A percentile compares a stretch with the other conserved stretches of the same genome.
Evolutionary conservation across 331 rosid species (phyloP).

Genomic region (Pyracantha coccinea): DNA sequence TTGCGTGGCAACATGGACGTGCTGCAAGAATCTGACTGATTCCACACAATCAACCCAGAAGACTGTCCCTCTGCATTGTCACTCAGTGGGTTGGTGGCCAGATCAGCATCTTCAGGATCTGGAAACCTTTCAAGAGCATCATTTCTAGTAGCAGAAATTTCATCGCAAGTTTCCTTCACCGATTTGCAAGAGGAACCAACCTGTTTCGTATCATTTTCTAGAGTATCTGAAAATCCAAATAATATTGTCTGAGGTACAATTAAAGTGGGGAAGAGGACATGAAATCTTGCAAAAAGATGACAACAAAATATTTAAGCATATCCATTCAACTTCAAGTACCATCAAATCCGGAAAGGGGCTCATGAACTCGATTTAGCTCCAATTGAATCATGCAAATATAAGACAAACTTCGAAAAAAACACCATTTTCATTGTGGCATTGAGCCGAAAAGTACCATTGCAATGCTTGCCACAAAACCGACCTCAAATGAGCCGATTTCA

Average conservation of each 20-base stretch:
- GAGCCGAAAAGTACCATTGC: neutral
- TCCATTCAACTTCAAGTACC: neutral
- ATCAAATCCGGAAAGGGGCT: neutral
- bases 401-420: neutral
- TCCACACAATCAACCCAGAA: slow-evolving; percentile 11
- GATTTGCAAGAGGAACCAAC: slow-evolving; percentile 19
- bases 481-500: neutral
- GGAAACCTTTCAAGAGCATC: slow-evolving; percentile 20
- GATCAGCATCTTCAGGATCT: slow-evolving; percentile 15
- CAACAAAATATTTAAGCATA: neutral
- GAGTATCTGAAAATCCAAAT: slow-evolving; percentile 17
- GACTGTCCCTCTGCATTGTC: slow-evolving; percentile 21
- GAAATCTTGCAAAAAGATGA: neutral
- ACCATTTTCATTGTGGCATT: neutral
- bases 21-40: slow-evolving; percentile 20
- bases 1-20: slow-evolving; percentile 26
- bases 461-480: neutral
- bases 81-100: slow-evolving; percentile 6
- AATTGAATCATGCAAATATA: neutral
- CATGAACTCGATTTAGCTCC: neutral
- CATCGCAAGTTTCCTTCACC: slow-evolving; percentile 17
- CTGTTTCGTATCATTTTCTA: slow-evolving; percentile 18
- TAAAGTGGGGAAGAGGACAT: neutral
- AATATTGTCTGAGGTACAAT: neutral
- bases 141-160: slow-evolving; percentile 11